Evolutionary conservation across 139 green algal genomes (phyloP), one percentile per base, ranked within the genome.

Genomic region (Chlorella sp.): DNA sequence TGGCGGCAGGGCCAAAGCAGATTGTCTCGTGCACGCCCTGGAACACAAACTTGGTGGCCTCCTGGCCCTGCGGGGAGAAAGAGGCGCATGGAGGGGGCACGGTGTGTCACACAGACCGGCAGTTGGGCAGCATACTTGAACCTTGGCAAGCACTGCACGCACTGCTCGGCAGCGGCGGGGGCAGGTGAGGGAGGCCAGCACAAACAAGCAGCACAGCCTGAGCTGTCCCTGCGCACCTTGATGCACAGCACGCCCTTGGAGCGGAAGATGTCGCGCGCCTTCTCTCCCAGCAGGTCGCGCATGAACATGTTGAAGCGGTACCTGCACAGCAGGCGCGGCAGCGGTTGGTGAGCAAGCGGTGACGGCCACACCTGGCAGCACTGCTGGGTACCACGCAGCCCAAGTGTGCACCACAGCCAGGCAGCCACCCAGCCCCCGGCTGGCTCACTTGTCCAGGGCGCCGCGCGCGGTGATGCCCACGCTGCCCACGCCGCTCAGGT

Each of bases 301-400:
- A 98, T 98, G 87, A 96, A 98, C 92, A 95, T 95, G 89, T 97
- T 96, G 89, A 97, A 96, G 55, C 91, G 90, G 87, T 96, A 96
- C 81, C 95, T 80, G 74, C 44, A 3, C 44, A 41, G n/a, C 38
- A 30, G 26, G 73, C 28, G 20, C 20, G 15, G 17, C 20, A 65
- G 73, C 18, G 41, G 44, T 26, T n/a, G n/a, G n/a, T n/a, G n/a
- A n/a, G n/a, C n/a, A n/a, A n/a, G n/a, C n/a, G n/a, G n/a, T n/a
- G n/a, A n/a, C n/a, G n/a, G n/a, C n/a, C n/a, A n/a, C n/a, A n/a
- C n/a, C n/a, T n/a, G n/a, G n/a, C n/a, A n/a, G n/a, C n/a, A n/a
- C n/a, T n/a, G n/a, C n/a, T n/a, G n/a, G n/a, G n/a, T n/a, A n/a
- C n/a, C n/a, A n/a, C n/a, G n/a, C n/a, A n/a, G n/a, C n/a, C n/a